Base-by-base conservation (phyloP, 345 rosid genomes). In the Gossypium thurberi region DNA sequence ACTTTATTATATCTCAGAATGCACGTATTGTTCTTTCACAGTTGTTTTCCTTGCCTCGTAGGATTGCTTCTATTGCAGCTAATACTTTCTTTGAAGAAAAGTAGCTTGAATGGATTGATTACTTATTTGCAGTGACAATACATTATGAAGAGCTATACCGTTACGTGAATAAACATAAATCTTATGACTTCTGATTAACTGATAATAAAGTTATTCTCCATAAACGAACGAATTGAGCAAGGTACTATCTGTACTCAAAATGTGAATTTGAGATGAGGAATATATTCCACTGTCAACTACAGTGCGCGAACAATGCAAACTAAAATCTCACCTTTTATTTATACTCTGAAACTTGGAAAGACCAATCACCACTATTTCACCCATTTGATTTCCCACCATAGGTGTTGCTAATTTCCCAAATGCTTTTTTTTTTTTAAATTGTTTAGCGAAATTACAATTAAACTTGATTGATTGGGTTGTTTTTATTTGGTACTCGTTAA, bases 211-310 rank as follows among this genome's bases (percentile, higher is more conserved):
- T 14, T 46, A 43, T 60, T 47, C 57, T 65, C 15, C 28, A 18
- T 6, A 57, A 28, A 67, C 46, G 55, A 75, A 46, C 44, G 15
- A 15, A 75, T 47, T 51, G 72, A 69, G 72, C 59, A 53, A 28
- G 20, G 51, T 25, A 47, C 20, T 58, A 68, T n/a, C 70, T 50
- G 23, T 14, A 61, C 3, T 14, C 23, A 44, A 44, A 28, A 3
- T 15, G 40, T 15, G 48, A 73, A 6, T 10, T 11, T 10, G 13
- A 15, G 46, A 33, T 21, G 65, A 50, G 50, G 43, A 17, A 60
- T 50, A 37, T 67, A 60, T 37, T 33, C 48, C 9, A 51, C 33
- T 28, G 33, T 28, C 33, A 28, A 28, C 33, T 28, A 28, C 33
- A 28, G 33, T 28, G 33, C 1, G 1, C 33, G 33, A 28, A 3